Evolutionary conservation across 352 stramenopile genomes (phyloP).

Genomic region (Aphanomyces euteiches): DNA sequence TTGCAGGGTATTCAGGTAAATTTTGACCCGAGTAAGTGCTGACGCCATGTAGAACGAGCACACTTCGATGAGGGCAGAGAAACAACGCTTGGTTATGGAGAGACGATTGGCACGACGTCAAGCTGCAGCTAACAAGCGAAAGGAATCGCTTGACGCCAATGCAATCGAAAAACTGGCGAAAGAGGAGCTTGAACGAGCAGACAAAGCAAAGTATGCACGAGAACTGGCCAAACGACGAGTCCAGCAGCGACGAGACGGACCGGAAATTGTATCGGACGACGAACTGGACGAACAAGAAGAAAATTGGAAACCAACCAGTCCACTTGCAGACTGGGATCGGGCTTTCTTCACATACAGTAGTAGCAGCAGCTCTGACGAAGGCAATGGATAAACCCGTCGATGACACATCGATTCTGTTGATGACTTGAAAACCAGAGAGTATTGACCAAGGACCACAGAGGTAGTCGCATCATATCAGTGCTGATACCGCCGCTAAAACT

Average conservation of each 20-base stretch:
- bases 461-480: no score
- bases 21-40: no score
- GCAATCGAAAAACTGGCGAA: slow-evolving; percentile 2
- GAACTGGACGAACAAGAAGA: neutral
- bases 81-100: slow-evolving; percentile 20
- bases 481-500: no score
- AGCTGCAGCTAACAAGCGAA: neutral
- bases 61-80: neutral
- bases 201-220: neutral
- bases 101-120: slow-evolving; percentile 5
- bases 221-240: slow-evolving; percentile 20
- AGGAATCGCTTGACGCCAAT: neutral
- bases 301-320: neutral
- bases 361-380: slow-evolving; percentile 26
- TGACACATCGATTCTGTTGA: no score
- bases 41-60: slow-evolving; percentile 2
- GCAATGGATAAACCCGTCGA: neutral
- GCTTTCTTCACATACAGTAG: slow-evolving; percentile 26
- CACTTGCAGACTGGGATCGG: neutral
- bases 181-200: slow-evolving; percentile 8
- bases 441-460: no score
- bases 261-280: slow-evolving; percentile 18
- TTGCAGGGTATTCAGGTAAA: slow-evolving; percentile 9
- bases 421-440: no score
- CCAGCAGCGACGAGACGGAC: neutral